Evolutionary conservation across 768 basidiomycete genomes (phyloP), one percentile per base, ranked within the genome.

Genomic region (Naganishia onofrii): DNA sequence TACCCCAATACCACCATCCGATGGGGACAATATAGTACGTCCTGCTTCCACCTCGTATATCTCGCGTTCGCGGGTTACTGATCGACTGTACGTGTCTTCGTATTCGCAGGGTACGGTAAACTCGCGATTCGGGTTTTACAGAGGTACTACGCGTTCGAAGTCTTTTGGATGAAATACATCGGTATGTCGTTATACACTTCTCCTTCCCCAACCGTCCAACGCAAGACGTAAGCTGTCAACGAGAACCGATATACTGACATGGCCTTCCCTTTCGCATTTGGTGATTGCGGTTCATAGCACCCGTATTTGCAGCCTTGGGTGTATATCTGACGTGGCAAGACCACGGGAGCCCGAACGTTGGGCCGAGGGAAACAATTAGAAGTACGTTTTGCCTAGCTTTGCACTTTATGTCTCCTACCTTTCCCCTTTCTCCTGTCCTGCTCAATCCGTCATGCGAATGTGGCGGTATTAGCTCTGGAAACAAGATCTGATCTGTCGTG

Each of bases 111-210:
- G 15, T 63, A 63, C 60, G 60, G 60, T 5, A 63, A 63, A n/a
- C 5, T 63, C 34, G 60, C 60, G 26, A 63, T 63, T 15, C 34
- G 38, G 21, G 38, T 63, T 1, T 44, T 63, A 15, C 60, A 63
- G 60, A 38, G 60, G 60, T 63, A 63, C 23, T 63, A 63, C 26
- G 28, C 36, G 2, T 34, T 44, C 15, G 60, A 63, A 44, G 17
- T 63, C 23, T 29, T 63, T 6, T 63, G 60, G 60, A 63, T 63
- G 60, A 63, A 19, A 34, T 63, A 44, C 46, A 63, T 63, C 28
- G 60, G 60, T 63, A 28, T 17, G 60, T 58, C 15, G 55, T 8
- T 6, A 32, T 12, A 9, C 55, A 10, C 29, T 56, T 19, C 34
- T 36, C 34, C 34, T 56, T 6, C 55, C n/a, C n/a, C n/a, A n/a